These are phyloP conservation scores for Vicia faba DNA, from an alignment of 306 rosid genomes.

Conservation along the genomic window DNA sequence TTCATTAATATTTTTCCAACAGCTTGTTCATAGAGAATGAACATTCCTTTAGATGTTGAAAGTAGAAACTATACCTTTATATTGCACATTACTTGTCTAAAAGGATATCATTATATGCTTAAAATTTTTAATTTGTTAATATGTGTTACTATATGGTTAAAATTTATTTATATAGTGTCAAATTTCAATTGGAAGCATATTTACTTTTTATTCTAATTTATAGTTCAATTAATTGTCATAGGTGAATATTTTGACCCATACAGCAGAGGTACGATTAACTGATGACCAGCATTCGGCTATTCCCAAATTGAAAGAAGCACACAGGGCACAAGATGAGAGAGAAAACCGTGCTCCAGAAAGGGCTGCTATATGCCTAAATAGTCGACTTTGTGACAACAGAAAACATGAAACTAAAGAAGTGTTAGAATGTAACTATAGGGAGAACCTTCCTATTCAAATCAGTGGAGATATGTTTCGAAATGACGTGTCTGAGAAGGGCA, in stretches of 20 bases:
- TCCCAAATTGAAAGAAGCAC: constrained; percentile 60
- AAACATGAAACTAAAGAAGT: constrained; percentile 30
- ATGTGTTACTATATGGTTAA: constrained; percentile 11
- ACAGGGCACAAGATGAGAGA: constrained; percentile 64
- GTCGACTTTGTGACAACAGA: constrained; percentile 21
- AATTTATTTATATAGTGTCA: not conserved
- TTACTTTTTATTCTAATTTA: constrained; percentile 27
- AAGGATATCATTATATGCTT: constrained; percentile 19
- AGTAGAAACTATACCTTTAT: not conserved
- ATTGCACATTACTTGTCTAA: constrained; percentile 4
- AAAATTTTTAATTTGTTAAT: constrained; percentile 13
- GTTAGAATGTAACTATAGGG: constrained; percentile 21
- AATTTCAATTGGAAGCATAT: constrained; percentile 24
- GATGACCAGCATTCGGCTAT: constrained; percentile 50
- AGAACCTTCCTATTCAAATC: constrained; percentile 32
- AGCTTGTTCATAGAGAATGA: constrained; percentile 12
- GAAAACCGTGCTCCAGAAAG: constrained; percentile 40
- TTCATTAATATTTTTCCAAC: not conserved
- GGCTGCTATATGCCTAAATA: constrained; percentile 9
- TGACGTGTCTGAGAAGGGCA: constrained; percentile 31
- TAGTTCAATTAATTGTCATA: constrained; percentile 38
- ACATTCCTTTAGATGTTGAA: constrained; percentile 11
- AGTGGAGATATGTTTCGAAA: constrained; percentile 27
- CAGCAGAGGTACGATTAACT: constrained; percentile 56
- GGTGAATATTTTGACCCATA: constrained; percentile 86